Conservation (phyloP, 345 rosid genomes). For the Anastatica hierochuntica region DNA sequence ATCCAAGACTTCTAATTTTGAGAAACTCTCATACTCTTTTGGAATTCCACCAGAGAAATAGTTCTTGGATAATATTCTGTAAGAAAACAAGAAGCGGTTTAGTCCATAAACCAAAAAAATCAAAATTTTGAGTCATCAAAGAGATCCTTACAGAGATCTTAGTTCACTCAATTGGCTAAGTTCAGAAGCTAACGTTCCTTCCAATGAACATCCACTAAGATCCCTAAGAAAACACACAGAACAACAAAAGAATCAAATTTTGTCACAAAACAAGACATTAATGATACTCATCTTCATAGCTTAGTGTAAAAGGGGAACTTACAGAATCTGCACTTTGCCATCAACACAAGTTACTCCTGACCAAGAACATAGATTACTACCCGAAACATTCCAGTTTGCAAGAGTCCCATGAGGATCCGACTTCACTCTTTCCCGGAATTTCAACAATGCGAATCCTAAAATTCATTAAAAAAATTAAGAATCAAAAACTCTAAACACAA, state of each 20-base stretch:
- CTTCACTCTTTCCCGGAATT: constrained; percentile 44
- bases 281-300: constrained; percentile 38
- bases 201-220: constrained; percentile 46
- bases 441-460: constrained; percentile 60
- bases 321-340: constrained; percentile 69
- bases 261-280: background rate
- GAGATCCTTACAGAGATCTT: constrained; percentile 65
- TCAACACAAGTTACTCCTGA: constrained; percentile 60
- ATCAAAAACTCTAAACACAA: constrained; percentile 5
- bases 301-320: constrained; percentile 52
- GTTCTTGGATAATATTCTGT: constrained; percentile 46
- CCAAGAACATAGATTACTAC: constrained; percentile 58
- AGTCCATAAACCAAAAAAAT: constrained; percentile 14
- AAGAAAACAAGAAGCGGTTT: constrained; percentile 1
- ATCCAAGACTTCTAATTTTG: constrained; percentile 55
- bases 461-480: constrained; percentile 20
- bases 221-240: constrained; percentile 45
- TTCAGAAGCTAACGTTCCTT: constrained; percentile 65
- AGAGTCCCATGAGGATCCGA: constrained; percentile 61
- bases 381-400: constrained; percentile 49
- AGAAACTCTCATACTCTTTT: constrained; percentile 52
- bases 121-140: constrained; percentile 34
- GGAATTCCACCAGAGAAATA: constrained; percentile 60
- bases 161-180: constrained; percentile 58
- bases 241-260: constrained; percentile 28